phyloP scores from a whole-genome alignment of 148 eudicot species.

The Chenopodium quinoa region DNA sequence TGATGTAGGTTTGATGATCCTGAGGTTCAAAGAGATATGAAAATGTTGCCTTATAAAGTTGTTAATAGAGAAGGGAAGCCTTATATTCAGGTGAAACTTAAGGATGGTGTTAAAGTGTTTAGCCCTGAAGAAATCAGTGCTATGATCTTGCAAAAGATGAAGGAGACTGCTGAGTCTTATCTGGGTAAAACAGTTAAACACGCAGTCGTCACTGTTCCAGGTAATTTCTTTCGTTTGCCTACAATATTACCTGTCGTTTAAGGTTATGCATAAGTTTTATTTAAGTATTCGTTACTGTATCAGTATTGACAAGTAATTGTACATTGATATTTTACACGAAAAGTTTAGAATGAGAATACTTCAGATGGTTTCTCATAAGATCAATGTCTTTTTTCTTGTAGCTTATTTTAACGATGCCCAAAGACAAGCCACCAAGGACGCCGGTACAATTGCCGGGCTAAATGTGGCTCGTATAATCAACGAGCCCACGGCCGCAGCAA shows the following conservation, averaged over 20 bases:
- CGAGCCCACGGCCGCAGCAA: constrained; percentile 54
- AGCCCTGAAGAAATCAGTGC: constrained; percentile 64
- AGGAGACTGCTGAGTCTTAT: constrained; percentile 49
- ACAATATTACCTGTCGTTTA: not conserved
- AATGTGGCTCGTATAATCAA: constrained; percentile 47
- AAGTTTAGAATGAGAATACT: no score
- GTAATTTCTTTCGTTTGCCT: constrained; percentile 8
- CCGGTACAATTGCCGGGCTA: constrained; percentile 47
- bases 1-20: constrained; percentile 43
- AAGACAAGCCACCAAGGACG: constrained; percentile 56
- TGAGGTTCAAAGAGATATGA: constrained; percentile 45
- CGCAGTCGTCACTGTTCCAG: constrained; percentile 53
- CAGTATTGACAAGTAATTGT: no score
- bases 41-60: constrained; percentile 46
- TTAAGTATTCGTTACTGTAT: no score
- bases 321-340: no score
- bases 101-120: constrained; percentile 46
- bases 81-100: constrained; percentile 42
- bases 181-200: constrained; percentile 42
- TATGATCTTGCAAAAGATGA: constrained; percentile 53
- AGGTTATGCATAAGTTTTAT: not conserved
- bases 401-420: constrained; percentile 57
- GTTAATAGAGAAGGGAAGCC: constrained; percentile 53
- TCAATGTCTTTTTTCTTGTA: constrained; percentile 5
- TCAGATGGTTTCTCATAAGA: not conserved